Evolutionary conservation across 257 asterid species (phyloP), one percentile per base, ranked within the genome.

Genomic region (Paulownia fortunei): DNA sequence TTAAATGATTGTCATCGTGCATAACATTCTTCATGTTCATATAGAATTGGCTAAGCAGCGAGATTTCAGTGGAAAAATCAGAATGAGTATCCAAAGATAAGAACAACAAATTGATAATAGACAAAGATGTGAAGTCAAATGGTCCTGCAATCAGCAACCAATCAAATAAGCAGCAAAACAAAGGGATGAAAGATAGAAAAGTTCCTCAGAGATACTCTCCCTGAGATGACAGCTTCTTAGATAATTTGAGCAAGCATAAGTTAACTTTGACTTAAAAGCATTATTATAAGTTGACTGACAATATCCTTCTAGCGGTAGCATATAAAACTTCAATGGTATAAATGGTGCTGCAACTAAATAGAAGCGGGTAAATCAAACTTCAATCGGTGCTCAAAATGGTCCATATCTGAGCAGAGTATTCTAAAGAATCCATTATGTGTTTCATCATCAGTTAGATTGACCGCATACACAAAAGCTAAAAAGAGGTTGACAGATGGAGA

Each of bases 91-190:
- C 37, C 59, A 51, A 60, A 61, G 34, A 34, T 30, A 62, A 23
- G 65, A 49, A 69, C 66, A 46, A 46, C 54, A 78, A 46, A 72
- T 64, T n/a, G 49, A 58, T 24, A 46, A 59, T 37, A 44, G 69
- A 37, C 19, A 68, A 68, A 18, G 26, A 77, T 51, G 75, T 2
- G 16, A n/a, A 27, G 16, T 41, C 49, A 77, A 55, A 73, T 67
- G 36, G 49, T 59, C 30, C 16, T 13, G 59, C 77, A 21, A 63
- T 23, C 7, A 30, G 62, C 52, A 70, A 61, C 56, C 32, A 32
- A 32, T 44, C 13, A 16, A 41, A 54, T 58, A 76, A 76, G 52
- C 12, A 63, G n/a, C 65, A 47, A 44, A 8, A 23, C 19, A 21
- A 32, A 59, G 70, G 24, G 46, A 44, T n/a, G 10, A 60, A 27